Percentiles rank a stretch among this genome's conserved stretches.
phyloP scores from a whole-genome alignment of 345 rosid species.

The Acer yangbiense region DNA sequence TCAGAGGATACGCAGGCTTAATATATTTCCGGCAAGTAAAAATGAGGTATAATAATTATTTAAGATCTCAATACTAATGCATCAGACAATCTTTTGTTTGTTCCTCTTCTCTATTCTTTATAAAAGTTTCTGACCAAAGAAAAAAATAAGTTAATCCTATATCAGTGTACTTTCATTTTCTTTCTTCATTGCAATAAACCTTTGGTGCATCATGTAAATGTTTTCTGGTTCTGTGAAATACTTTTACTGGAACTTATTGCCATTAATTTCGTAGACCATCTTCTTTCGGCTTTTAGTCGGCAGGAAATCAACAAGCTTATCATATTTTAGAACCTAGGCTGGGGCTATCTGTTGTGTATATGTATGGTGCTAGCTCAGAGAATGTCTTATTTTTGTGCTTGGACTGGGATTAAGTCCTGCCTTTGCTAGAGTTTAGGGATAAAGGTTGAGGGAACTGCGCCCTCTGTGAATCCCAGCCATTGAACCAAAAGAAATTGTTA shows the following conservation, averaged over 20 bases:
- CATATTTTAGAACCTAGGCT: not conserved
- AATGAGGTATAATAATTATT: conserved; percentile 54
- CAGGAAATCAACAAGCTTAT: not conserved
- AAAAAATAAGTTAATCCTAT: not conserved
- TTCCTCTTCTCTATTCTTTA: not conserved
- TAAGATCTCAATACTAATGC: conserved; percentile 1
- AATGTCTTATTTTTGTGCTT: not conserved
- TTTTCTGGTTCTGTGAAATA: not conserved
- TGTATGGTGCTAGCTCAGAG: not conserved
- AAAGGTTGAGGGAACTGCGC: not conserved
- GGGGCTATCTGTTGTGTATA: not conserved
- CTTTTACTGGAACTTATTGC: not conserved
- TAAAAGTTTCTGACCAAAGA: not conserved
- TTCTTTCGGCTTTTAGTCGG: not conserved
- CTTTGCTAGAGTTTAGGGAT: not conserved
- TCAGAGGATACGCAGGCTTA: conserved; percentile 85
- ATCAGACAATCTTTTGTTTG: not conserved
- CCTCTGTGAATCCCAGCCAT: not conserved
- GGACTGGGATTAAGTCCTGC: not conserved
- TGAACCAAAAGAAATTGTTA: not conserved
- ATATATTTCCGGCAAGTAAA: conserved; percentile 84
- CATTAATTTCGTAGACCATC: not conserved
- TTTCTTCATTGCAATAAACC: not conserved
- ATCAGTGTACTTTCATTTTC: not conserved
- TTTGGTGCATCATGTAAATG: not conserved